A percentile compares a stretch with the other conserved stretches of the same genome.
Conservation (phyloP, 2,329 filamentous ascomycete genomes). For the Diaporthe amygdali region DNA sequence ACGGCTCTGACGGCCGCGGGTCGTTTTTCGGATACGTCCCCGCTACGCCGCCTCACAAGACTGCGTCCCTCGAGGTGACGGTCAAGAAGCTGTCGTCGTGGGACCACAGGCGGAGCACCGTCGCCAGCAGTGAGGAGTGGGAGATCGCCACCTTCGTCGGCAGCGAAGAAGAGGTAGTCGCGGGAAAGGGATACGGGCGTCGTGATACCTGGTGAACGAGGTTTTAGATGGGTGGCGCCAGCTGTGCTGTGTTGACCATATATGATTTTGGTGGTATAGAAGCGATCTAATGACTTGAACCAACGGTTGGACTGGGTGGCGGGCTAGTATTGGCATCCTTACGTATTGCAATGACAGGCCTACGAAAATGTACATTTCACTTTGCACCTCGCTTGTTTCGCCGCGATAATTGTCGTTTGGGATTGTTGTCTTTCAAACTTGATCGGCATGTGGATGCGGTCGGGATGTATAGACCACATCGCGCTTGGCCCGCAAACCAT, state of each 20-base stretch:
- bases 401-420: too few species aligned
- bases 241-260: conserved; percentile 22
- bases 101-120: conserved; percentile 21
- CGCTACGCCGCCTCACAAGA: background rate
- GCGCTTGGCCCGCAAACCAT: background rate
- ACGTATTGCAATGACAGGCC: conserved; percentile 11
- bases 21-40: conserved; percentile 17
- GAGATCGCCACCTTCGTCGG: conserved; percentile 24
- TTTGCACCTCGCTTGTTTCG: background rate
- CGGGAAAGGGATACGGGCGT: conserved; percentile 15
- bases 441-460: background rate
- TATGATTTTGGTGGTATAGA: background rate
- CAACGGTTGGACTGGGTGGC: background rate
- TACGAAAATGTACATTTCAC: background rate
- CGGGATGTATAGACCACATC: background rate
- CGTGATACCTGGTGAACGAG: background rate
- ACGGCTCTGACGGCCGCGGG: background rate
- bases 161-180: conserved; percentile 20
- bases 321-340: background rate
- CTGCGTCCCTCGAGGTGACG: conserved; percentile 23
- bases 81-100: conserved; percentile 27
- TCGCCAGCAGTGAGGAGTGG: conserved; percentile 18
- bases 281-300: background rate
- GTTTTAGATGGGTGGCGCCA: conserved; percentile 18
- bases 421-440: background rate